A percentile compares a stretch with the other conserved stretches of the same genome.
phyloP scores from a whole-genome alignment of 129 eudicot species.

The Tagetes patula region DNA sequence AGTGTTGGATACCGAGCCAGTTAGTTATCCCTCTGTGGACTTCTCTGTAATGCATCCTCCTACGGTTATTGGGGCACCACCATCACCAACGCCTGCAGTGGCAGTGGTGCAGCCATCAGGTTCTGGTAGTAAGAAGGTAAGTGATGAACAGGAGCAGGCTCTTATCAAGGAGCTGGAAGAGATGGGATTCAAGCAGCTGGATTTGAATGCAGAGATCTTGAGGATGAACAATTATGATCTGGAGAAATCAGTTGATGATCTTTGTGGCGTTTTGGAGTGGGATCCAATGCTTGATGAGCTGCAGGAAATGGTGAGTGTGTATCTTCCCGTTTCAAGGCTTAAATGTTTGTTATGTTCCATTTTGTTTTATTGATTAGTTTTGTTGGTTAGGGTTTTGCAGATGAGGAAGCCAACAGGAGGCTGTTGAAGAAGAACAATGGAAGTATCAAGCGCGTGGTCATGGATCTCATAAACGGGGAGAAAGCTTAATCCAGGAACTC shows the following conservation, averaged over 20 bases:
- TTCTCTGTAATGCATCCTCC: conserved; percentile 27
- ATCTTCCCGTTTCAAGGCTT: background rate
- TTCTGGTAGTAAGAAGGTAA: conserved; percentile 11
- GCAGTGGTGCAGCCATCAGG: conserved; percentile 25
- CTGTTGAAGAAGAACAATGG: conserved; percentile 86
- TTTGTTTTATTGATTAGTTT: background rate
- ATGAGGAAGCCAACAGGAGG: conserved; percentile 65
- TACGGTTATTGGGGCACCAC: conserved; percentile 9
- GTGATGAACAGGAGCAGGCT: conserved; percentile 44
- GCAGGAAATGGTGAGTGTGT: conserved; percentile 68
- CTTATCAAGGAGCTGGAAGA: conserved; percentile 59
- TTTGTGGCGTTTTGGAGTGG: conserved; percentile 83
- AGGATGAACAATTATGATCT: conserved; percentile 63
- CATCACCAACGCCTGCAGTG: conserved; percentile 11
- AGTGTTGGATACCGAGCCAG: conserved; percentile 20
- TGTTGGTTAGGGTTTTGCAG: conserved; percentile 66
- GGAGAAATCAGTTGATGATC: conserved; percentile 70
- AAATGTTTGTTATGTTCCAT: background rate
- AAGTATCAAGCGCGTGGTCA: conserved; percentile 78
- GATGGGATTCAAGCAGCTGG: conserved; percentile 76
- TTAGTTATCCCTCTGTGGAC: conserved; percentile 49
- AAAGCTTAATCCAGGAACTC: conserved; percentile 21
- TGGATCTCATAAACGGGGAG: conserved; percentile 74
- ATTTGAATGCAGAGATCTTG: conserved; percentile 55
- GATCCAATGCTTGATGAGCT: conserved; percentile 86